Evolutionary conservation across 306 rosid species (phyloP).

Genomic region (Pachyrhizus erosus): DNA sequence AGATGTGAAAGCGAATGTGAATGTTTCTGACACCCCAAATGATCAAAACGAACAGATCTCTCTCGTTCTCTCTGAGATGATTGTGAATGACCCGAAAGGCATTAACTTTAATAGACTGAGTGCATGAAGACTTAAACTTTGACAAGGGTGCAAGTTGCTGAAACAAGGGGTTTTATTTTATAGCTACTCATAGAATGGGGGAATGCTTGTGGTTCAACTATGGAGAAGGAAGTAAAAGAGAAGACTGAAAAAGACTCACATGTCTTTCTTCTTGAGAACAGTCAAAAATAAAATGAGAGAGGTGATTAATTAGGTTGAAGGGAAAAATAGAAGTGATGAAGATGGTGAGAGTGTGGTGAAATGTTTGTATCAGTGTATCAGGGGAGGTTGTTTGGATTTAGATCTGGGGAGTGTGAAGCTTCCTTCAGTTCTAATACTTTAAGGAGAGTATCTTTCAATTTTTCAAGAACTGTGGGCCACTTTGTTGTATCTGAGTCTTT

Average conservation of each 20-base stretch:
- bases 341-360: constrained; percentile 52
- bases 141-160: constrained; percentile 7
- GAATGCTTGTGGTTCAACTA: constrained; percentile 31
- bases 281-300: constrained; percentile 31
- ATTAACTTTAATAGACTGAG: constrained; percentile 23
- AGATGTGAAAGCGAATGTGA: constrained; percentile 52
- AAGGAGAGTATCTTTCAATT: constrained; percentile 24
- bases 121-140: constrained; percentile 35
- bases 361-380: constrained; percentile 61
- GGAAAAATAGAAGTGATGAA: constrained; percentile 20
- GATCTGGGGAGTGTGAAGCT: constrained; percentile 52
- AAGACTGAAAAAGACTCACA: constrained; percentile 32
- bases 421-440: constrained; percentile 39
- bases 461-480: constrained; percentile 45
- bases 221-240: neutral
- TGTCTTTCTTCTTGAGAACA: constrained; percentile 14
- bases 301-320: constrained; percentile 3
- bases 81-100: constrained; percentile 8
- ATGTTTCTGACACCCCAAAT: constrained; percentile 37
- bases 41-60: constrained; percentile 57
- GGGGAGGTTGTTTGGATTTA: constrained; percentile 45
- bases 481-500: neutral
- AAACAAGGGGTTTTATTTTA: constrained; percentile 34
- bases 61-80: constrained; percentile 13
- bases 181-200: constrained; percentile 29